phyloP scores from a whole-genome alignment of 2,329 filamentous ascomycete genomes.

The Neofusicoccum ribis region DNA sequence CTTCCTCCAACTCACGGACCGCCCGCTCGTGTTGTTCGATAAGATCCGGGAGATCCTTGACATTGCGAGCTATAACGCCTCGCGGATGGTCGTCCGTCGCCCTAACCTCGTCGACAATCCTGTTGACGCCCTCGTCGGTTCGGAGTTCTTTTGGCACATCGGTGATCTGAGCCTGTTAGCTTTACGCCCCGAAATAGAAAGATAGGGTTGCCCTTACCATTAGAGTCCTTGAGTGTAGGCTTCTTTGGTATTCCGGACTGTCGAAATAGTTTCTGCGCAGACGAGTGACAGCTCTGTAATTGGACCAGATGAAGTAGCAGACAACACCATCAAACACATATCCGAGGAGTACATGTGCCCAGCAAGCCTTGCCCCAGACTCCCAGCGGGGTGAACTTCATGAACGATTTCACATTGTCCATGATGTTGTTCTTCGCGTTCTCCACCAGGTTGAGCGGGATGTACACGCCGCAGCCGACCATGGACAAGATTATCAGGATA shows the following conservation, averaged over 20 bases:
- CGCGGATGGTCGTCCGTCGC: slow-evolving; percentile 77
- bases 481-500: slow-evolving; percentile 72
- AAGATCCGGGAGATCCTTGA: slow-evolving; percentile 82
- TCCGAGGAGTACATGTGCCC: slow-evolving; percentile 60
- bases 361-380: slow-evolving; percentile 52
- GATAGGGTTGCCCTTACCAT: slow-evolving; percentile 44
- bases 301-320: slow-evolving; percentile 82
- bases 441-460: slow-evolving; percentile 73
- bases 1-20: slow-evolving; percentile 78
- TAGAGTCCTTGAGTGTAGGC: slow-evolving; percentile 71
- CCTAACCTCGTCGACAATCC: slow-evolving; percentile 77
- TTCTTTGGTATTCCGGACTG: slow-evolving; percentile 82
- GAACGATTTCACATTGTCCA: slow-evolving; percentile 43
- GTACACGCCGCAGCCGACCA: slow-evolving; percentile 74
- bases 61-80: slow-evolving; percentile 84
- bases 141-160: slow-evolving; percentile 77
- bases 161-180: slow-evolving; percentile 58
- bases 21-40: slow-evolving; percentile 80
- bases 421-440: slow-evolving; percentile 33
- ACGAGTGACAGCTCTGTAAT: slow-evolving; percentile 72
- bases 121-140: slow-evolving; percentile 83
- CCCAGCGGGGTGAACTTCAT: slow-evolving; percentile 59
- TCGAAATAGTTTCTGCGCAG: slow-evolving; percentile 80
- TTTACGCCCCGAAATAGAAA: neutral
- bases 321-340: slow-evolving; percentile 74